phyloP scores from a whole-genome alignment of 139 green algal species.

The Edaphochlamys debaryana region DNA sequence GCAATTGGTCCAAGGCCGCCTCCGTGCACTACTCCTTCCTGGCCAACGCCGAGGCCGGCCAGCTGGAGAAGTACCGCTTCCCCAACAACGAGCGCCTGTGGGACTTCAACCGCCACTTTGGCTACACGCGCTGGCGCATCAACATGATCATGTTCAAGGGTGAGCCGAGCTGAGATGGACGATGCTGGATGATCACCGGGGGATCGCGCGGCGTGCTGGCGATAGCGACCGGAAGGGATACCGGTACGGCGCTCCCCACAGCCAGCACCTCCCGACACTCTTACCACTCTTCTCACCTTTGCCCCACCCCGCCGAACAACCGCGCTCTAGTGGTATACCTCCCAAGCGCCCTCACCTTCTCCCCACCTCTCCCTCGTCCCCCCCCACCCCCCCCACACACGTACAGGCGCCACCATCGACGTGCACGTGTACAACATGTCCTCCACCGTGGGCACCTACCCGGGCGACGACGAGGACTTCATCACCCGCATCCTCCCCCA shows the following conservation, averaged over 20 bases:
- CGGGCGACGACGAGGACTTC: constrained; percentile 40
- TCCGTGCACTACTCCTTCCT: constrained; percentile 44
- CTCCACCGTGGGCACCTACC: constrained; percentile 24
- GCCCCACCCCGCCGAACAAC: too few relatives aligned
- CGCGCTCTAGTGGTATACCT: too few relatives aligned
- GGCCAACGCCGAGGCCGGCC: not conserved
- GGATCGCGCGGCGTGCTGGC: too few relatives aligned
- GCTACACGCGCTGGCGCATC: constrained; percentile 41
- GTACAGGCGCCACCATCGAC: constrained; percentile 18
- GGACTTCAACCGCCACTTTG: constrained; percentile 40
- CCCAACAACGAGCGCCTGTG: constrained; percentile 28
- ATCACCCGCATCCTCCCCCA: constrained; percentile 39
- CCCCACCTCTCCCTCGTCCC: too few relatives aligned
- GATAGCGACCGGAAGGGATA: too few relatives aligned
- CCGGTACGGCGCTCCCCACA: too few relatives aligned
- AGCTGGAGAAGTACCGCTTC: constrained; percentile 17
- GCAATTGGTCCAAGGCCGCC: constrained; percentile 23
- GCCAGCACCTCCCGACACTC: too few relatives aligned
- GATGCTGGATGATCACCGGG: too few relatives aligned
- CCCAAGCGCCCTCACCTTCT: too few relatives aligned
- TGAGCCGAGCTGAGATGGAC: not conserved
- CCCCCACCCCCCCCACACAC: too few relatives aligned
- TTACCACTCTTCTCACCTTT: too few relatives aligned
- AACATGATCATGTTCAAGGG: constrained; percentile 49
- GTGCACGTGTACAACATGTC: constrained; percentile 45